A percentile compares a stretch with the other conserved stretches of the same genome.
Conservation (phyloP, 2,329 filamentous ascomycete genomes). For the Xylaria digitata region DNA sequence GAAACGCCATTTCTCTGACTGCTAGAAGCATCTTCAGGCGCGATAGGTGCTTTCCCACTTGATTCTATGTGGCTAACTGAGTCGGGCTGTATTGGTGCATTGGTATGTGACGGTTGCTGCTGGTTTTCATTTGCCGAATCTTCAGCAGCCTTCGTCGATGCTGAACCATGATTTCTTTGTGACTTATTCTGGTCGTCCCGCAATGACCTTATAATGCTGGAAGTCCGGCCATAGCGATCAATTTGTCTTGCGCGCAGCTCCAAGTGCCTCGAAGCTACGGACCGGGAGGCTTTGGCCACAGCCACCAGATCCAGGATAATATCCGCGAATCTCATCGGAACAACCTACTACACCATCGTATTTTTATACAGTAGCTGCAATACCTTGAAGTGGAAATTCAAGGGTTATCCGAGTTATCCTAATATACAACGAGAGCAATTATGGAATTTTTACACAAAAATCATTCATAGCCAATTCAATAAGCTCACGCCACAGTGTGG, state of each 20-base stretch:
- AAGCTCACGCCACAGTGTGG: constrained; percentile 47
- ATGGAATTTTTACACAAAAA: constrained; percentile 35
- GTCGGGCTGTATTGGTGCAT: constrained; percentile 12
- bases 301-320: constrained; percentile 75
- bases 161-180: constrained; percentile 2
- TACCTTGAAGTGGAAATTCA: background rate
- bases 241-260: constrained; percentile 67
- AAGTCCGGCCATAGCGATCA: constrained; percentile 61
- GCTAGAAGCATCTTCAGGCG: background rate
- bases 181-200: constrained; percentile 40
- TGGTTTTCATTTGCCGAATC: constrained; percentile 21
- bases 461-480: constrained; percentile 15
- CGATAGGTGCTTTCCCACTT: constrained; percentile 10
- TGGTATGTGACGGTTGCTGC: constrained; percentile 15
- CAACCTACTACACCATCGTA: constrained; percentile 32
- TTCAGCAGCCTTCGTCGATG: constrained; percentile 8
- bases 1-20: constrained; percentile 16
- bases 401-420: background rate
- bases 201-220: constrained; percentile 55
- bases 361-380: constrained; percentile 23
- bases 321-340: constrained; percentile 70
- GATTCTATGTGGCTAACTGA: constrained; percentile 9
- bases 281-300: constrained; percentile 75
- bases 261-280: constrained; percentile 72
- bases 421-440: constrained; percentile 11